phyloP scores from a whole-genome alignment of 179 eudicot genomes.

The Carnegiea gigantea region DNA sequence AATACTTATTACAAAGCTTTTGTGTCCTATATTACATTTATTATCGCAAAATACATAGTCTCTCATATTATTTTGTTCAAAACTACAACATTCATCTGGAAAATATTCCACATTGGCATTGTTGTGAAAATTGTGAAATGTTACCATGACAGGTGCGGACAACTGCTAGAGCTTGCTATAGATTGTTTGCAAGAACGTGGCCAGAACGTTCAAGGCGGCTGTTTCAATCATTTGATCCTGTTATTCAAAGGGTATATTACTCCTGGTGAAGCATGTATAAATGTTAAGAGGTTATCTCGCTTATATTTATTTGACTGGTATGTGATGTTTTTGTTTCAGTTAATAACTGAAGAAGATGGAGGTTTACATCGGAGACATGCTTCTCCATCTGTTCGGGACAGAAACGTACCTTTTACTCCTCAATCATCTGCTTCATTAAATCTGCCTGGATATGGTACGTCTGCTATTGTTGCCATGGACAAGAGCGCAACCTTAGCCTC shows the following conservation, averaged over 20 bases:
- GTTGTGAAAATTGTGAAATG: slow-evolving; percentile 5
- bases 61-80: not conserved
- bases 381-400: slow-evolving; percentile 89
- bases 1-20: not conserved
- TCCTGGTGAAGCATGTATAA: slow-evolving; percentile 1
- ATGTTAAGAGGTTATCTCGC: not conserved
- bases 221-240: slow-evolving; percentile 86
- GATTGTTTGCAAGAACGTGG: slow-evolving; percentile 96
- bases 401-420: slow-evolving; percentile 49
- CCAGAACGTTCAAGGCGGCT: slow-evolving; percentile 92
- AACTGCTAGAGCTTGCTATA: slow-evolving; percentile 95
- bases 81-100: not conserved
- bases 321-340: slow-evolving; percentile 37
- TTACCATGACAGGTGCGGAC: slow-evolving; percentile 72
- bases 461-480: slow-evolving; percentile 98
- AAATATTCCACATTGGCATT: not conserved
- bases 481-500: slow-evolving; percentile 72
- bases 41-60: not conserved
- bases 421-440: slow-evolving; percentile 64
- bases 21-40: not conserved
- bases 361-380: slow-evolving; percentile 90
- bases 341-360: slow-evolving; percentile 92
- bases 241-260: slow-evolving; percentile 76
- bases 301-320: not conserved
- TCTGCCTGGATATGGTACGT: slow-evolving; percentile 92